Conservation (phyloP, 345 rosid species). For the Triadica sebifera region DNA sequence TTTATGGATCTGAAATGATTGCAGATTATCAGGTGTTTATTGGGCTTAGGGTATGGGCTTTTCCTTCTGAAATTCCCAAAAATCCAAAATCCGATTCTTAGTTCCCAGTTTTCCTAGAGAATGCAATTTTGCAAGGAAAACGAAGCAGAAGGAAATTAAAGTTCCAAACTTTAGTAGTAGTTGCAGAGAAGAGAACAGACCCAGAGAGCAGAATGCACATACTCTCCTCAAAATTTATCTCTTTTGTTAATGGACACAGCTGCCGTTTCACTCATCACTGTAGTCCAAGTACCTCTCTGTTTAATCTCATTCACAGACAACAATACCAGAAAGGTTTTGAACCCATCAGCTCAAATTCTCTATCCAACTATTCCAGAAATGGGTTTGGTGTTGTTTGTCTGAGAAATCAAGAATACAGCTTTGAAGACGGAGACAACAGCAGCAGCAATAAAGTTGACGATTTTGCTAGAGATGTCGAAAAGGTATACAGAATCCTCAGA, state of each 20-base stretch:
- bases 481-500: conserved; percentile 63
- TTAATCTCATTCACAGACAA: background rate
- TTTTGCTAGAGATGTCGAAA: conserved; percentile 74
- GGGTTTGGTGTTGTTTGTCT: conserved; percentile 52
- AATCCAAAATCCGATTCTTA: no score
- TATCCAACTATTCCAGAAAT: conserved; percentile 19
- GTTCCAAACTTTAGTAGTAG: no score
- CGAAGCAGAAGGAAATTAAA: no score
- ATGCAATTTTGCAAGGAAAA: no score
- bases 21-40: no score
- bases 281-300: background rate
- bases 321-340: background rate
- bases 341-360: conserved; percentile 3
- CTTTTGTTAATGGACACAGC: conserved; percentile 13
- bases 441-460: conserved; percentile 40
- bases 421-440: conserved; percentile 5
- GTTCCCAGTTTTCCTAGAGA: no score
- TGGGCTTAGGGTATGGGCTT: no score
- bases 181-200: no score
- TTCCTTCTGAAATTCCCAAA: no score
- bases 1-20: no score
- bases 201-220: conserved; percentile 6
- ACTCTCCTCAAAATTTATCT: conserved; percentile 14
- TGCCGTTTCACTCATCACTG: conserved; percentile 10
- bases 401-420: conserved; percentile 21